A percentile compares a stretch with the other conserved stretches of the same genome.
Evolutionary conservation across 345 rosid genomes (phyloP).

Genomic region (Adansonia digitata): DNA sequence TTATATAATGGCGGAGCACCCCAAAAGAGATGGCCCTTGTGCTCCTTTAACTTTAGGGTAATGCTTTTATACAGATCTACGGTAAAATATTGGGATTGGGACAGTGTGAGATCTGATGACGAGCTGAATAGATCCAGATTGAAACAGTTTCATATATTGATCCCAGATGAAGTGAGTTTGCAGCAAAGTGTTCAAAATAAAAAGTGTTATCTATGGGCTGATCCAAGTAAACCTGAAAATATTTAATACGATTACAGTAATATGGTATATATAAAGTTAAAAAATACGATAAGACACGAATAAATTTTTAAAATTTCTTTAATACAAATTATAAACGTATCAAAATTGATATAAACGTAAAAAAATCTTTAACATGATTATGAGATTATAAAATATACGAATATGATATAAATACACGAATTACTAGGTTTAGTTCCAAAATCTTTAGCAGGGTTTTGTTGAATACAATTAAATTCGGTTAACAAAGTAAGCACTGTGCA

Average conservation of each 20-base stretch:
- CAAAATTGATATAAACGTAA: no score
- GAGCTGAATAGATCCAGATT: background rate
- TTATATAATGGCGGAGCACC: no score
- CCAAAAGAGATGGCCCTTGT: slow-evolving; percentile 1
- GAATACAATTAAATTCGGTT: background rate
- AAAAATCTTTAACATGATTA: no score
- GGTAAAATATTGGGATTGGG: background rate
- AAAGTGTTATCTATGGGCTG: background rate
- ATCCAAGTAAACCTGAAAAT: no score
- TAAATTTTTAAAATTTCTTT: no score
- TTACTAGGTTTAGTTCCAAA: no score
- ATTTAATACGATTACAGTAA: no score
- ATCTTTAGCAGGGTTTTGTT: background rate
- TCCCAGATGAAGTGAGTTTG: background rate
- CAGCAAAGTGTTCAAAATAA: background rate
- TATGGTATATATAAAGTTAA: no score
- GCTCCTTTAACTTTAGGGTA: background rate
- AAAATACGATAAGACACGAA: no score
- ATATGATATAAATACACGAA: no score
- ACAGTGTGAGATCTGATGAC: background rate
- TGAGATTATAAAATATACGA: no score
- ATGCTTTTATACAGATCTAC: background rate
- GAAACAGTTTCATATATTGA: background rate
- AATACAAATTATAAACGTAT: no score
- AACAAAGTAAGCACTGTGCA: background rate